Evolutionary conservation across 257 asterid genomes (phyloP).

Genomic region (Parsonsia alboflavescens): DNA sequence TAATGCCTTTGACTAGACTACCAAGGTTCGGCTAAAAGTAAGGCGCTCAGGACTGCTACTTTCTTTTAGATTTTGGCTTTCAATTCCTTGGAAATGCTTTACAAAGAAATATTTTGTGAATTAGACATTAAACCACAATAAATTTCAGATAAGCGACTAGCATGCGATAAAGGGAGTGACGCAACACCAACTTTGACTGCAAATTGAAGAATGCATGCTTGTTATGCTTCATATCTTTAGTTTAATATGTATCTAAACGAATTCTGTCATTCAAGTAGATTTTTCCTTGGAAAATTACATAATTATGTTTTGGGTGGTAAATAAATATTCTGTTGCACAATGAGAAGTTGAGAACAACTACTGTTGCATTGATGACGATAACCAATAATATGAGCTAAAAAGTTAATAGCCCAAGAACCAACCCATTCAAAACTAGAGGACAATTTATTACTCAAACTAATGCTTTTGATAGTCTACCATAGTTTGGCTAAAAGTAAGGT

Average conservation of each 20-base stretch:
- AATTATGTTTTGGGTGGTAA: too few species aligned
- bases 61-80: background rate
- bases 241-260: background rate
- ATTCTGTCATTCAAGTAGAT: background rate
- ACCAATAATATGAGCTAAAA: too few species aligned
- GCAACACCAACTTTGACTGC: too few species aligned
- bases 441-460: background rate
- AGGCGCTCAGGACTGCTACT: background rate
- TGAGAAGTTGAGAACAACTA: too few species aligned
- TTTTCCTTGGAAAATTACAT: too few species aligned
- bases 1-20: background rate
- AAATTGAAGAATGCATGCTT: background rate
- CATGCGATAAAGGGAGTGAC: background rate
- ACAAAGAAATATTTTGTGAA: background rate
- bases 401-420: too few species aligned
- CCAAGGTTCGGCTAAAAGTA: background rate
- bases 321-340: too few species aligned
- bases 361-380: too few species aligned
- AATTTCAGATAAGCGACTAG: background rate
- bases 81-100: background rate
- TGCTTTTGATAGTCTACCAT: background rate
- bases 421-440: background rate
- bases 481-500: background rate
- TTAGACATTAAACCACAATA: background rate
- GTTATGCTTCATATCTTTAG: background rate